These are phyloP conservation scores for Colletotrichum tofieldiae DNA, from an alignment of 2,329 filamentous ascomycete genomes.

Conservation along the genomic window DNA sequence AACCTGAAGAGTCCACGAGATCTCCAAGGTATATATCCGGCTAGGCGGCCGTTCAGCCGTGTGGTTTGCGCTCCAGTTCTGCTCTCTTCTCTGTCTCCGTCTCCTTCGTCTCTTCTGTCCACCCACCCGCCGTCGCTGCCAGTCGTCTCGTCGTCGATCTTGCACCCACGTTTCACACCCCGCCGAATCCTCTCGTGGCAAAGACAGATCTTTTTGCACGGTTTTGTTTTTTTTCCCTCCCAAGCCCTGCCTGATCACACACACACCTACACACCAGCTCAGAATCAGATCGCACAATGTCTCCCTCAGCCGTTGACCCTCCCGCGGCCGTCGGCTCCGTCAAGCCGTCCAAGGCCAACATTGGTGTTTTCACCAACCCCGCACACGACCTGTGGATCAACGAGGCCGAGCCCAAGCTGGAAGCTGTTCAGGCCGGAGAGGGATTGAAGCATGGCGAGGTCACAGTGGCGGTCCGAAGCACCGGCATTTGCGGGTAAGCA, in stretches of 20 bases:
- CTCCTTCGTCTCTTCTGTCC: conserved; percentile 11
- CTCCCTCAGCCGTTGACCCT: conserved; percentile 53
- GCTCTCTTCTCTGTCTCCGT: conserved; percentile 7
- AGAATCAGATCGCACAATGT: conserved; percentile 49
- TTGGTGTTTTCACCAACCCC: conserved; percentile 96
- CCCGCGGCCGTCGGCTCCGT: conserved; percentile 47
- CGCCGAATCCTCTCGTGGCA: conserved; percentile 20
- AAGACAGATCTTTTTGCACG: background rate
- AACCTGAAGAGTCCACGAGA: conserved; percentile 8
- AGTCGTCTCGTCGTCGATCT: conserved; percentile 22
- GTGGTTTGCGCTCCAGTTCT: conserved; percentile 7
- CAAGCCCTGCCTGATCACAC: conserved; percentile 11
- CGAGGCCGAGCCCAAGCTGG: conserved; percentile 81
- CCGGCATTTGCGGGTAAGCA: conserved; percentile 91
- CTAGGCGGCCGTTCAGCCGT: conserved; percentile 10
- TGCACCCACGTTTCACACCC: conserved; percentile 22
- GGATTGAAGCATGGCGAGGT: conserved; percentile 86
- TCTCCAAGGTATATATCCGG: conserved; percentile 35
- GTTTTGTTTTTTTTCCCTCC: no score
- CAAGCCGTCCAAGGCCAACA: conserved; percentile 82
- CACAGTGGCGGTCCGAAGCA: conserved; percentile 90
- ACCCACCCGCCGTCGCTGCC: conserved; percentile 3
- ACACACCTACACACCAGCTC: background rate
- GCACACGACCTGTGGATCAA: conserved; percentile 92
- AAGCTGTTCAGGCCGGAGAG: conserved; percentile 79